A percentile compares a stretch with the other conserved stretches of the same genome.
phyloP scores from a whole-genome alignment of 352 stramenopile species.

The Albugo candida region DNA sequence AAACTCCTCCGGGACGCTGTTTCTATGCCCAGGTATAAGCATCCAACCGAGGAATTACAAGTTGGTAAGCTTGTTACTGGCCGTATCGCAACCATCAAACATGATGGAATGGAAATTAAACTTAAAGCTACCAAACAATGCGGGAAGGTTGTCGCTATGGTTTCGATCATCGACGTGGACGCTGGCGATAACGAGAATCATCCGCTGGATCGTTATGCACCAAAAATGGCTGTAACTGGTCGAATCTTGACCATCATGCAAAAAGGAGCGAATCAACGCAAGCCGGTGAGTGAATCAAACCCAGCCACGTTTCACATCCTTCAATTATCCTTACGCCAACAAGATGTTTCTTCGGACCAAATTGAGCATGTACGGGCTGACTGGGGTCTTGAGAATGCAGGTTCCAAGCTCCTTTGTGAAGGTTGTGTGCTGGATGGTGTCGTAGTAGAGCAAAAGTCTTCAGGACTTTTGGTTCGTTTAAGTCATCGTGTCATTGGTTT shows the following conservation, averaged over 20 bases:
- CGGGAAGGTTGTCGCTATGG: constrained; percentile 50
- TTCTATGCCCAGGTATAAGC: constrained; percentile 42
- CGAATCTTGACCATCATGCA: constrained; percentile 40
- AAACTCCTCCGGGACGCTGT: constrained; percentile 10
- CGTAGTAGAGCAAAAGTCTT: constrained; percentile 34
- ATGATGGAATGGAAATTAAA: constrained; percentile 68
- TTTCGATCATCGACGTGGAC: constrained; percentile 76
- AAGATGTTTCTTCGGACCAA: constrained; percentile 25
- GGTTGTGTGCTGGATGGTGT: constrained; percentile 30
- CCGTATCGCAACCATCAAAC: constrained; percentile 52
- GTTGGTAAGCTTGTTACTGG: constrained; percentile 51
- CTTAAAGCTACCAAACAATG: constrained; percentile 49
- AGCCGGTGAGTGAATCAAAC: constrained; percentile 60
- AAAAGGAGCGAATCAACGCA: constrained; percentile 74
- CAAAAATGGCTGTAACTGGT: constrained; percentile 47
- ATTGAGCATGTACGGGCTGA: constrained; percentile 38
- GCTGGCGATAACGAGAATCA: constrained; percentile 17
- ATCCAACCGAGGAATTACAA: constrained; percentile 20
- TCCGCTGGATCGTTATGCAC: constrained; percentile 61
- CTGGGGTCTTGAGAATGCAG: constrained; percentile 50
- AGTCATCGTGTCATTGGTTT: constrained; percentile 54
- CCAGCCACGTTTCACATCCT: constrained; percentile 48
- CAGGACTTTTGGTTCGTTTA: constrained; percentile 39
- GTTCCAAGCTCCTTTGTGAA: constrained; percentile 35
- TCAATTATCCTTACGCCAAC: constrained; percentile 40